Percentiles rank a stretch among this genome's conserved stretches.
These are phyloP conservation scores for Chalaropsis ovoidea DNA, from an alignment of 2,329 filamentous ascomycete genomes.

Conservation along the genomic window DNA sequence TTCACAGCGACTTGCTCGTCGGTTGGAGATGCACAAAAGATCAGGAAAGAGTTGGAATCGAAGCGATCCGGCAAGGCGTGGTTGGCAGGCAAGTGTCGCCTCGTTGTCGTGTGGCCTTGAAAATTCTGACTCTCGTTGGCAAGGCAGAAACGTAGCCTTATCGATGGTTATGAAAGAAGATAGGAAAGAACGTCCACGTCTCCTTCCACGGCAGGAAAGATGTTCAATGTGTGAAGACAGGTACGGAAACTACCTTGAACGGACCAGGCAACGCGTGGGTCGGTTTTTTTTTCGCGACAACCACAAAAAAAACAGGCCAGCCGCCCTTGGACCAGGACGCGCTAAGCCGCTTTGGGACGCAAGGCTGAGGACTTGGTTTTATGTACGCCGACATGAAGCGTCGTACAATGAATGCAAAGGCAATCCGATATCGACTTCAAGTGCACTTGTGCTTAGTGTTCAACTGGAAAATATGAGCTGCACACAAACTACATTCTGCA, in stretches of 20 bases:
- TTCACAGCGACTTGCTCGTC: too few relatives aligned
- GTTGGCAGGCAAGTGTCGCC: background rate
- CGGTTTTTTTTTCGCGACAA: constrained; percentile 31
- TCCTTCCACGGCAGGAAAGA: constrained; percentile 7
- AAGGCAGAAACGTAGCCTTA: background rate
- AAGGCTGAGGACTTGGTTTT: constrained; percentile 30
- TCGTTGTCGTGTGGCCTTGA: background rate
- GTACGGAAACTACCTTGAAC: constrained; percentile 27
- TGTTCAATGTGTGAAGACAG: background rate
- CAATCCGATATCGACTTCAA: background rate
- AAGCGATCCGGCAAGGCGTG: background rate
- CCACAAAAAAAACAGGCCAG: constrained; percentile 18
- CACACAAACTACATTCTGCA: background rate
- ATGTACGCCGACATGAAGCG: background rate
- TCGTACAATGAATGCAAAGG: background rate
- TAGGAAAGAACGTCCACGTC: background rate
- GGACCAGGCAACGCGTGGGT: constrained; percentile 34
- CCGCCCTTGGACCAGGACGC: constrained; percentile 22
- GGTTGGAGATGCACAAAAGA: background rate
- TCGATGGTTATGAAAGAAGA: background rate
- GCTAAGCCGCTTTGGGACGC: constrained; percentile 33
- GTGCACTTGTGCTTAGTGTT: too few relatives aligned
- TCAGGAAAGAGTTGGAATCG: background rate
- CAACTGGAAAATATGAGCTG: background rate
- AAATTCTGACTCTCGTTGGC: background rate